These are phyloP conservation scores for Nemania sp. DNA, from an alignment of 2,329 filamentous ascomycete species.

Conservation along the genomic window DNA sequence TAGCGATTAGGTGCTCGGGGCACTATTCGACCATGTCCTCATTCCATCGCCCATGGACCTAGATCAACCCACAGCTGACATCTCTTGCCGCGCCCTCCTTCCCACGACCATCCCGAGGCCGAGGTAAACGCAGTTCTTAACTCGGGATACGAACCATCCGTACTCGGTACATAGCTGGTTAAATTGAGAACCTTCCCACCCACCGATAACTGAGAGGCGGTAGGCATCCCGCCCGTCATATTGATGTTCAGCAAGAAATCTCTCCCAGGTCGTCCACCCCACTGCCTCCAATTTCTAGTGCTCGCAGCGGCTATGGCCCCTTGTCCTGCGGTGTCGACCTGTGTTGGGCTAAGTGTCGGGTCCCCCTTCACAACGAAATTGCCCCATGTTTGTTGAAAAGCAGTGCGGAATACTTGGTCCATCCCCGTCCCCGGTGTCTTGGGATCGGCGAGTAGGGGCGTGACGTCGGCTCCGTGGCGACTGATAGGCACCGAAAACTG, in stretches of 20 bases:
- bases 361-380: constrained; percentile 59
- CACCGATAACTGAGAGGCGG: constrained; percentile 28
- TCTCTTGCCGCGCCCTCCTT: constrained; percentile 59
- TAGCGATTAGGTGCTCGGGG: no score
- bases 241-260: constrained; percentile 59
- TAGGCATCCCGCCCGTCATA: constrained; percentile 56
- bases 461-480: constrained; percentile 55
- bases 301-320: constrained; percentile 49
- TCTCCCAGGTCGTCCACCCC: constrained; percentile 48
- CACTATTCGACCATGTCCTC: neutral
- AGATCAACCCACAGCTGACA: constrained; percentile 59
- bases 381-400: constrained; percentile 59
- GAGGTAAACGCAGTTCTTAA: constrained; percentile 51
- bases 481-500: constrained; percentile 61
- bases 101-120: constrained; percentile 60
- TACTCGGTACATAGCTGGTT: constrained; percentile 44
- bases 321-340: constrained; percentile 46
- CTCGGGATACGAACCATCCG: constrained; percentile 39
- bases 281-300: constrained; percentile 53
- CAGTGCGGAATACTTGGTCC: constrained; percentile 48
- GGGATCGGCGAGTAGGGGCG: constrained; percentile 52
- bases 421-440: constrained; percentile 37
- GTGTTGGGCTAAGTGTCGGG: constrained; percentile 54
- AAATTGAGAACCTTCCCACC: constrained; percentile 45
- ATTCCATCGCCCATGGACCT: constrained; percentile 37